A percentile compares a stretch with the other conserved stretches of the same genome.
phyloP scores from a whole-genome alignment of 192 early-diverging fungal species.

The Dissophora ornata region DNA sequence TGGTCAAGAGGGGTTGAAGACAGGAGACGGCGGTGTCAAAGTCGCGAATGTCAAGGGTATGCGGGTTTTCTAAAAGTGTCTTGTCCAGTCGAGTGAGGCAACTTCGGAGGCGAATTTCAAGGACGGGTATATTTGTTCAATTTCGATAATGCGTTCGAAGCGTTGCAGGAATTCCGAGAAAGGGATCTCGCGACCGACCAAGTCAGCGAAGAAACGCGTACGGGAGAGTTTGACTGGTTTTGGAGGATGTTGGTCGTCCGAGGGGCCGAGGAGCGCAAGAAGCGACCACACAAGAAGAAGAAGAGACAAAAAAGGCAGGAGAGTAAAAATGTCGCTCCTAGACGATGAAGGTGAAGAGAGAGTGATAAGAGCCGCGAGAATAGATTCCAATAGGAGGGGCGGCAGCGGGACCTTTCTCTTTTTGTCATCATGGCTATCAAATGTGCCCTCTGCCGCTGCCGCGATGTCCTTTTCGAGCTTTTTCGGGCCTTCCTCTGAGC shows the following conservation, averaged over 20 bases:
- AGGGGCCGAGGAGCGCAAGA: background rate
- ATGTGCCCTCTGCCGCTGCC: slow-evolving; percentile 9
- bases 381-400: background rate
- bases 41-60: slow-evolving; percentile 1
- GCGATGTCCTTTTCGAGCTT: background rate
- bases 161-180: slow-evolving; percentile 1
- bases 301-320: background rate
- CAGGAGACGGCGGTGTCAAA: slow-evolving; percentile 7
- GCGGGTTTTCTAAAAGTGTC: background rate
- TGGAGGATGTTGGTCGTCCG: background rate
- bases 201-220: background rate
- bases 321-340: background rate
- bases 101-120: slow-evolving; percentile 1
- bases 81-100: background rate
- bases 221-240: background rate
- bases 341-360: no score
- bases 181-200: background rate
- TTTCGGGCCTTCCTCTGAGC: background rate
- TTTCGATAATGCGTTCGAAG: slow-evolving; percentile 7
- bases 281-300: background rate
- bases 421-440: slow-evolving; percentile 1
- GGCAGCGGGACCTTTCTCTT: slow-evolving; percentile 2
- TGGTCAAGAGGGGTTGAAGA: background rate
- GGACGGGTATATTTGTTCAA: background rate
- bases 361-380: no score